phyloP scores from a whole-genome alignment of 2,329 filamentous ascomycete genomes.

The Rachicladosporium sp. region DNA sequence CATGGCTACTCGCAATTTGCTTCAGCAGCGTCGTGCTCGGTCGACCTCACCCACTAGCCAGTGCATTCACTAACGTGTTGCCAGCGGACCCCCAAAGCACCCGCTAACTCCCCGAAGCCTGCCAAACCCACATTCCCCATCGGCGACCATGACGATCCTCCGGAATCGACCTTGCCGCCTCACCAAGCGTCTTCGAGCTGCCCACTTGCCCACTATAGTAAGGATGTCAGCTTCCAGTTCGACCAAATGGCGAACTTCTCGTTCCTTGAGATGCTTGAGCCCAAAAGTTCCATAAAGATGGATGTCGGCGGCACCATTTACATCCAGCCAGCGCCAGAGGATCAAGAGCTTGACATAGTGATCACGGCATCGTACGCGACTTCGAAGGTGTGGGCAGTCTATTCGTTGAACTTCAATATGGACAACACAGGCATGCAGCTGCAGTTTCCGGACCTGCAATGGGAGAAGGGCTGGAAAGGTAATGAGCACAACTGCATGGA shows the following conservation, averaged over 20 bases:
- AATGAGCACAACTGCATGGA: too few species aligned
- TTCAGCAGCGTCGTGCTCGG: too few species aligned
- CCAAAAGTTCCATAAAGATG: constrained; percentile 6
- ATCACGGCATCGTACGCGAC: constrained; percentile 27
- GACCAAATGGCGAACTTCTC: constrained; percentile 10
- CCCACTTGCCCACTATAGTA: too few species aligned
- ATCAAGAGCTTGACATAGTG: constrained; percentile 25
- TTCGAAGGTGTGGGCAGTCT: constrained; percentile 21
- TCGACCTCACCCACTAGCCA: too few species aligned
- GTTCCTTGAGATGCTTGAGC: constrained; percentile 16
- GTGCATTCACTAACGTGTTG: too few species aligned
- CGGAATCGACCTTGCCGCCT: too few species aligned
- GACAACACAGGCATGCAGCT: constrained; percentile 11
- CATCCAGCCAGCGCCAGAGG: constrained; percentile 22
- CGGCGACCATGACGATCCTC: too few species aligned
- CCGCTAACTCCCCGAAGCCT: too few species aligned
- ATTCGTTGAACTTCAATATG: constrained; percentile 19
- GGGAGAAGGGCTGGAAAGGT: neutral
- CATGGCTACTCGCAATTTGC: too few species aligned
- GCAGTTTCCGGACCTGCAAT: constrained; percentile 10
- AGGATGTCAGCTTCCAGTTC: neutral
- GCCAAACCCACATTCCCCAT: too few species aligned
- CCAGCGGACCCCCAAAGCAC: too few species aligned
- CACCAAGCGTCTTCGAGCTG: too few species aligned
- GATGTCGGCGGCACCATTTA: constrained; percentile 26